Evolutionary conservation across 305 asterid species (phyloP).

Genomic region (Vinca major): DNA sequence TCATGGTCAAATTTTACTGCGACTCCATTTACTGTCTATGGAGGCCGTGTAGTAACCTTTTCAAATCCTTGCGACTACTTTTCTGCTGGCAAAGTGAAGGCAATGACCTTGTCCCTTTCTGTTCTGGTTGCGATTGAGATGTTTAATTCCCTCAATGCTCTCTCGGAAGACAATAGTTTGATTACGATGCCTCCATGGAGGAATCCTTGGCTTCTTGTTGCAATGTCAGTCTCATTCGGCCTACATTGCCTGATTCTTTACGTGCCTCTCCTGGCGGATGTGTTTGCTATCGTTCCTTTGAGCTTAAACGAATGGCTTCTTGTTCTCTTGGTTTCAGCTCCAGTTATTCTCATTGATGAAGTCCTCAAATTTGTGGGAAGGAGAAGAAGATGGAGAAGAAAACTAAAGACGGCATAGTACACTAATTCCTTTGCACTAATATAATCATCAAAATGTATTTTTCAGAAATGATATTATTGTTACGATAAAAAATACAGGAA

Average conservation of each 20-base stretch:
- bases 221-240: conserved; percentile 61
- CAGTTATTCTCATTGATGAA: conserved; percentile 71
- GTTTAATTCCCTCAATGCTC: conserved; percentile 85
- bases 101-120: conserved; percentile 76
- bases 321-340: conserved; percentile 58
- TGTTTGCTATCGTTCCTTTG: conserved; percentile 74
- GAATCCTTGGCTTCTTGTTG: conserved; percentile 82
- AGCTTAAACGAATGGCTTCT: conserved; percentile 63
- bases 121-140: conserved; percentile 84
- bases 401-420: conserved; percentile 36
- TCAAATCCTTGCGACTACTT: conserved; percentile 77
- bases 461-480: neutral
- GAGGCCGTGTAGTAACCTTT: conserved; percentile 49
- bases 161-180: conserved; percentile 85
- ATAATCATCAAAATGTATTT: too few species aligned
- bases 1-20: conserved; percentile 66
- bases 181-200: conserved; percentile 86
- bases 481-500: neutral
- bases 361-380: conserved; percentile 67
- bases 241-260: conserved; percentile 72
- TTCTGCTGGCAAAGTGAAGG: conserved; percentile 66
- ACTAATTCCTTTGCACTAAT: neutral
- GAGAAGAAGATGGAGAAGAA: conserved; percentile 38
- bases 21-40: conserved; percentile 53
- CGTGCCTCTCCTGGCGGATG: conserved; percentile 61